Evolutionary conservation across 116 monocot genomes (phyloP), one percentile per base, ranked within the genome.

Genomic region (Cymodocea nodosa): DNA sequence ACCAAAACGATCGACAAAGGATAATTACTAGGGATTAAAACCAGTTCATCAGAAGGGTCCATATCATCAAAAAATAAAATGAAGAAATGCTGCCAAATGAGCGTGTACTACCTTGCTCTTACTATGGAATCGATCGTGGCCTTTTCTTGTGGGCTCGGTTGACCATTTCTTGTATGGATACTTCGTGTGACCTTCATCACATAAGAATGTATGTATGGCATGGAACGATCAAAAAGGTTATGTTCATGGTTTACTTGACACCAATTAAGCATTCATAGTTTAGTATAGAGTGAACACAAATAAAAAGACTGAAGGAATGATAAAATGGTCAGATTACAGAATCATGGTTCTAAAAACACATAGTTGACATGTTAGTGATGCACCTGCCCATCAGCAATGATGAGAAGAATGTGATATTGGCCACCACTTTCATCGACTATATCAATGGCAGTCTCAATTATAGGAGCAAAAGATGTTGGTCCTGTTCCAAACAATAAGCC

Each of bases 331-430:
- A 30, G 30, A 30, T 44, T 44, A 8, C 44, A 44, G 10, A 44
- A 1, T 10, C 44, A 10, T 44, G 44, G 7, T 44, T 44, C 44
- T 12, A 44, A 44, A 44, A 44, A 10, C 0, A 44, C 0, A 49
- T 9, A 4, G 0, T 17, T 48, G 18, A 12, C 12, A 11, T 7
- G 20, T 49, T 48, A 0, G 40, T 23, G 20, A 8, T 22, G 2
- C 67, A 93, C 93, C 81, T 89, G 89, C 11, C 93, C 93, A 86
- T 89, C 89, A 62, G 93, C 89, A 74, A 94, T 89, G 60, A 94
- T 89, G 61, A 94, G 36, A 51, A 94, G 59, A 75, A 94, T 82
- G 80, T 94, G 94, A 63, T 94, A 87, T 23, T 84, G 84, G 2
- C 82, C 82, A 50, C 87, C 82, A 76, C 86, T 89, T 44, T 77